Evolutionary conservation across 805 yeast species (phyloP).

Genomic region (Teunomyces barrocoloradensis): DNA sequence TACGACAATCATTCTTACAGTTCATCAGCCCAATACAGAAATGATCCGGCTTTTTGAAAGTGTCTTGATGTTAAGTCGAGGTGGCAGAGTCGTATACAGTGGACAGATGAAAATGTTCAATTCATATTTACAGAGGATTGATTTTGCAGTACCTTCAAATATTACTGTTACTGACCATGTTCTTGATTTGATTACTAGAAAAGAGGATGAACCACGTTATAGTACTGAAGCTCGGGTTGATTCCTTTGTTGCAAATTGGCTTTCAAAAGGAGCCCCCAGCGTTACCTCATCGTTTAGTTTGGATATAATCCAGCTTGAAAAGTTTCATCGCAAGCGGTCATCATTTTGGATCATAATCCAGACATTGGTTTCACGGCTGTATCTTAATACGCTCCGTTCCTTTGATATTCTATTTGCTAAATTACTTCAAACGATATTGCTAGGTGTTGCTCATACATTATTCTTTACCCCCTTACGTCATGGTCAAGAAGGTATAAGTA

Average conservation of each 20-base stretch:
- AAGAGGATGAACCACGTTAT: constrained; percentile 24
- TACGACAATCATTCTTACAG: constrained; percentile 23
- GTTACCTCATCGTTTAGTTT: not conserved
- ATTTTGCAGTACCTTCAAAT: constrained; percentile 12
- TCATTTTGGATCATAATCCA: constrained; percentile 9
- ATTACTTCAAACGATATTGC: constrained; percentile 15
- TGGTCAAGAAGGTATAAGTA: constrained; percentile 18
- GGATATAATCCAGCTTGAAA: constrained; percentile 1
- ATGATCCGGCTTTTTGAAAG: constrained; percentile 20
- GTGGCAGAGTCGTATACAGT: constrained; percentile 22
- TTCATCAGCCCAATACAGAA: constrained; percentile 26
- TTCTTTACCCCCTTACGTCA: constrained; percentile 23
- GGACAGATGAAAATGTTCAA: constrained; percentile 13
- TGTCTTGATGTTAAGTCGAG: constrained; percentile 21
- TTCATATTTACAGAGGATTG: constrained; percentile 11
- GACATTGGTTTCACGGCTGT: constrained; percentile 17
- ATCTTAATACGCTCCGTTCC: constrained; percentile 19
- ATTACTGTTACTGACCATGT: constrained; percentile 19
- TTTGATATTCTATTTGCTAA: constrained; percentile 19
- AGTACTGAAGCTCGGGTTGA: constrained; percentile 20
- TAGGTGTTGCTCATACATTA: constrained; percentile 20
- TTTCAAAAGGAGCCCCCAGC: not conserved
- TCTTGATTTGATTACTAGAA: constrained; percentile 44
- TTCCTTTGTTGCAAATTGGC: constrained; percentile 28
- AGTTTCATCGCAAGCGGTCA: constrained; percentile 2